Conservation (phyloP, 1,139 yeast species). For the Hyphopichia burtonii region DNA sequence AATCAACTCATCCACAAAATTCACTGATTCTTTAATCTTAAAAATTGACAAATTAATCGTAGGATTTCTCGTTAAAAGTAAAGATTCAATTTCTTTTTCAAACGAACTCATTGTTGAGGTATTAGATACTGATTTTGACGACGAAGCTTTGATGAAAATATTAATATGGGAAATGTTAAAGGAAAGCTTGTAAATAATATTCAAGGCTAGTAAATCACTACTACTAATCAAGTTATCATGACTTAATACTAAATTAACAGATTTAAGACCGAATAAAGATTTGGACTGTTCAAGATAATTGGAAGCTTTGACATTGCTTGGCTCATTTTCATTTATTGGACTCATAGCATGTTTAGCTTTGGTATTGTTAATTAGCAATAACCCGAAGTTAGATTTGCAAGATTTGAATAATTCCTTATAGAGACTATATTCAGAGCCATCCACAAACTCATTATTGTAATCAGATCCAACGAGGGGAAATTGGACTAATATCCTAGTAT, state of each 20-base stretch:
- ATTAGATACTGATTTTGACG: conserved; percentile 6
- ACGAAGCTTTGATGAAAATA: conserved; percentile 17
- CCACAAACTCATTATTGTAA: conserved; percentile 6
- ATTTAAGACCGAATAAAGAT: conserved; percentile 16
- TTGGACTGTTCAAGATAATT: neutral
- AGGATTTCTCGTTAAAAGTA: conserved; percentile 13
- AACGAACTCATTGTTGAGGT: conserved; percentile 10
- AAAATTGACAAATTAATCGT: conserved; percentile 12
- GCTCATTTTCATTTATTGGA: conserved; percentile 6
- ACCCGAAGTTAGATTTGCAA: conserved; percentile 30
- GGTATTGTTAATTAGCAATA: conserved; percentile 23
- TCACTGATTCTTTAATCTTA: conserved; percentile 16
- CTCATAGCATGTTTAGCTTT: conserved; percentile 1
- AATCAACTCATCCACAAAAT: conserved; percentile 12
- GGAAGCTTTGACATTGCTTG: conserved; percentile 5
- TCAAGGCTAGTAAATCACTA: conserved; percentile 32
- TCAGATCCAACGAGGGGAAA: conserved; percentile 3
- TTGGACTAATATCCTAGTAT: conserved; percentile 15
- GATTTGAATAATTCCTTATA: conserved; percentile 25
- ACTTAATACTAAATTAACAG: conserved; percentile 25
- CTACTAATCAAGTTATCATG: conserved; percentile 34
- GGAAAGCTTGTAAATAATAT: conserved; percentile 21
- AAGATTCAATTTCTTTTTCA: conserved; percentile 18
- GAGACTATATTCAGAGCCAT: conserved; percentile 17
- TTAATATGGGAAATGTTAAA: conserved; percentile 15